Evolutionary conservation across 2,329 filamentous ascomycete species (phyloP), one percentile per base, ranked within the genome.

Genomic region (Ceratocystis lukuohia): DNA sequence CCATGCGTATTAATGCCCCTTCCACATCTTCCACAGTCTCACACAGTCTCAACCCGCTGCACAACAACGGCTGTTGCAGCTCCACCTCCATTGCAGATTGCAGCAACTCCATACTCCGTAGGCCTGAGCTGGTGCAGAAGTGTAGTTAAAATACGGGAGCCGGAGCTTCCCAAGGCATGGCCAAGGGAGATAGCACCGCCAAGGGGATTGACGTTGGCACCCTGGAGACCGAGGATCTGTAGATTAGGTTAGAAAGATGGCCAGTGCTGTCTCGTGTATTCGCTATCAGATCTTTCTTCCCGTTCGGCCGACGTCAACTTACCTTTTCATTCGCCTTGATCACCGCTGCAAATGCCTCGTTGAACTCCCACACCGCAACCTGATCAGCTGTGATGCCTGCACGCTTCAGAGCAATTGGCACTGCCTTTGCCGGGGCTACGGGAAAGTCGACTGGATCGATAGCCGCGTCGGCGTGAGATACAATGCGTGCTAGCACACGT

Each of bases 321-420:
- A 87, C 87, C 84, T 96, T 92, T 72, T 90, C 88, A 73, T 97
- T 96, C 53, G 93, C 92, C 74, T 94, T 91, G 76, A 96, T 94
- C 37, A 96, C 92, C 3, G 89, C 90, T 33, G 94, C 93, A 74
- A 99, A 99, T 0, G 94, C 94, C 78, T 99, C 94, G 76, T 99
- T 99, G 77, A 99, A 96, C 75, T 97, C 94, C 93, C 94, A 97
- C 25, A 96, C 79, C 4, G 93, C 87, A 59, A 99, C 91, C 75
- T 97, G 89, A 61, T 95, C 88, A 77, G 92, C 91, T 70, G 85
- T 90, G 70, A 99, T 92, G 10, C 93, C 92, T 0, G 94, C 94
- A 67, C 92, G 84, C 76, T 91, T 84, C 63, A 99, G 81, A 10
- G 92, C 92, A 71, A 96, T 85, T 2, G 93, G 91, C 0, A 97